A percentile compares a stretch with the other conserved stretches of the same genome.
Conservation (phyloP, 257 asterid genomes). For the Solanum ossicruentum region DNA sequence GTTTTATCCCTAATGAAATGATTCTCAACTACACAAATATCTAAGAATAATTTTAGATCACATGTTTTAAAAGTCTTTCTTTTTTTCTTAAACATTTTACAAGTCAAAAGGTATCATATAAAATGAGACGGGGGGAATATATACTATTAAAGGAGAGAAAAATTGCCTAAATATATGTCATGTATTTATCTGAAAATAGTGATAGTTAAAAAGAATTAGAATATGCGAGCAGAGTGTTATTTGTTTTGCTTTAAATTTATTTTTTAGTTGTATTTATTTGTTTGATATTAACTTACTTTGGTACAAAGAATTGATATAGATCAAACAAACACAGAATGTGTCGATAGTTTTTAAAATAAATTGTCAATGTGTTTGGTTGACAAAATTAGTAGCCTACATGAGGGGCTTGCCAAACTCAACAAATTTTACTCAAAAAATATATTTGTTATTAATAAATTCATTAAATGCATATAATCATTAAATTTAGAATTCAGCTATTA, state of each 20-base stretch:
- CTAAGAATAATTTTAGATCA: no score
- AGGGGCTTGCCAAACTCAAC: not conserved
- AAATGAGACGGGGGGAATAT: accelerated
- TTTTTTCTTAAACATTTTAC: no score
- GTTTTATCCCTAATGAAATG: no score
- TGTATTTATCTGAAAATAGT: not conserved
- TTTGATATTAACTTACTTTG: not conserved
- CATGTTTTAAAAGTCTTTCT: no score
- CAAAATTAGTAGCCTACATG: not conserved
- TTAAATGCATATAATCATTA: no score
- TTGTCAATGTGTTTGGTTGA: not conserved
- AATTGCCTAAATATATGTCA: not conserved
- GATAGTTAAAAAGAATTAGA: not conserved
- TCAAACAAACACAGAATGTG: not conserved
- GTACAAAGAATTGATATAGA: not conserved
- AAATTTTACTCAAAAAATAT: no score
- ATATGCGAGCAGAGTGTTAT: not conserved
- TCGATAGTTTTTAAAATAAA: not conserved
- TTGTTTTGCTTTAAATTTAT: not conserved
- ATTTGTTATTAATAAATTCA: no score
- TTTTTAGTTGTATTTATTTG: not conserved
- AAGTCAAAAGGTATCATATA: no score
- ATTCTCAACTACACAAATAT: no score
- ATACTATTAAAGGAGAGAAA: no score
- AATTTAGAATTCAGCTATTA: no score